Base-by-base conservation (phyloP, 176 grass and related monocot genomes). In the Thalia dealbata region DNA sequence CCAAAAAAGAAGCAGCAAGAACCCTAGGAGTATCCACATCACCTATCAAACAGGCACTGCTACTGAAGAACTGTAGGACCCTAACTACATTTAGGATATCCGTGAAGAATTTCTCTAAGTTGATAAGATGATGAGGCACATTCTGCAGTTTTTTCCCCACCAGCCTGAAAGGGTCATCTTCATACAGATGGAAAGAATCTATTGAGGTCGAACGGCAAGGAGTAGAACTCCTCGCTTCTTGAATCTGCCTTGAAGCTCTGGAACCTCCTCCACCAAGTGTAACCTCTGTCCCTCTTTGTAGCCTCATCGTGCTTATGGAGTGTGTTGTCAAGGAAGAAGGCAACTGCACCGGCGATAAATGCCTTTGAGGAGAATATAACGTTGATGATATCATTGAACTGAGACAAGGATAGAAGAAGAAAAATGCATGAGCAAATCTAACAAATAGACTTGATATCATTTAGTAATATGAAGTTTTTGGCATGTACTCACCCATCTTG, bases 361-460 rank as follows among this genome's bases (percentile, higher is more conserved):
- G 82, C 80, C 82, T 96, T 96, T 23, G 92, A 96, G 27, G 92
- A 96, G 85, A 96, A 96, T 42, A 90, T 69, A 38, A 96, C 92
- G 45, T 96, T 96, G 70, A 96, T 61, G 44, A 92, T 96, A 76
- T 96, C 92, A 51, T 96, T 96, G 60, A 96, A 96, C 92, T 96
- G 89, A 13, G 6, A 48, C 10, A 48, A 48, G 6, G 45, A 76
- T 13, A 72, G 78, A 70, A 55, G 35, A 78, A 52, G 46, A 41
- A 82, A 65, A 67, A 73, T n/a, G n/a, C 27, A 26, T 84, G 25
- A 84, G 27, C 42, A 15, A 6, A 3, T 35, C 3, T 48, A 3
- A 78, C 61, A 38, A 38, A 38, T 4, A n/a, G 80, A 22, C 79
- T 50, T 66, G 65, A 56, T 28, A 66, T 38, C 21, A 10, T 44